Conservation (phyloP, 176 grass and related monocot genomes). For the Poa annua region DNA sequence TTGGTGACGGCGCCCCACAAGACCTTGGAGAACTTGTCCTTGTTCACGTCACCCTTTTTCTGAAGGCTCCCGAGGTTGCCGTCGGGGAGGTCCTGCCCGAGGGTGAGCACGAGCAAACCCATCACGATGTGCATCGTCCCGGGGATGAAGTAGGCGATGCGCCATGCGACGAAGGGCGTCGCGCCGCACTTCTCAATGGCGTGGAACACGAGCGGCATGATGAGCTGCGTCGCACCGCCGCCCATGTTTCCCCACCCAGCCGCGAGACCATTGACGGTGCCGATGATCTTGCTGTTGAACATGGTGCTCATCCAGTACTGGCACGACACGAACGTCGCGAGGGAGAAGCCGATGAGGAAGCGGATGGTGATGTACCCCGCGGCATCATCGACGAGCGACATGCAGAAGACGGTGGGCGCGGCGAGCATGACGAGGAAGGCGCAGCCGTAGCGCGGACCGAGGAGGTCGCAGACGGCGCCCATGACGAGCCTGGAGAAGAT, state of each 20-base stretch:
- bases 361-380: slow-evolving; percentile 64
- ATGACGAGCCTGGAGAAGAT: slow-evolving; percentile 81
- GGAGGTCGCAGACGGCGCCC: slow-evolving; percentile 71
- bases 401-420: slow-evolving; percentile 76
- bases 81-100: slow-evolving; percentile 88
- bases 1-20: background rate
- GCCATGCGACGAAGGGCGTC: slow-evolving; percentile 67
- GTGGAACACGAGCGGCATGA: slow-evolving; percentile 92
- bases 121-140: slow-evolving; percentile 62
- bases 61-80: slow-evolving; percentile 72
- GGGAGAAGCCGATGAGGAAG: slow-evolving; percentile 86
- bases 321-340: slow-evolving; percentile 84
- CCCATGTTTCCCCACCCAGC: slow-evolving; percentile 91
- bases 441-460: slow-evolving; percentile 74
- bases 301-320: slow-evolving; percentile 98
- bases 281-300: slow-evolving; percentile 70
- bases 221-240: slow-evolving; percentile 82
- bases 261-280: slow-evolving; percentile 62
- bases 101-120: slow-evolving; percentile 71
- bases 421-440: slow-evolving; percentile 76
- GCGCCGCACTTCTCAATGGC: slow-evolving; percentile 59
- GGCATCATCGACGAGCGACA: slow-evolving; percentile 59
- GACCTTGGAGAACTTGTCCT: slow-evolving; percentile 49
- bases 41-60: slow-evolving; percentile 66
- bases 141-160: slow-evolving; percentile 78